A percentile compares a stretch with the other conserved stretches of the same genome.
phyloP scores from a whole-genome alignment of 768 basidiomycete genomes.

The Mrakia gelida region DNA sequence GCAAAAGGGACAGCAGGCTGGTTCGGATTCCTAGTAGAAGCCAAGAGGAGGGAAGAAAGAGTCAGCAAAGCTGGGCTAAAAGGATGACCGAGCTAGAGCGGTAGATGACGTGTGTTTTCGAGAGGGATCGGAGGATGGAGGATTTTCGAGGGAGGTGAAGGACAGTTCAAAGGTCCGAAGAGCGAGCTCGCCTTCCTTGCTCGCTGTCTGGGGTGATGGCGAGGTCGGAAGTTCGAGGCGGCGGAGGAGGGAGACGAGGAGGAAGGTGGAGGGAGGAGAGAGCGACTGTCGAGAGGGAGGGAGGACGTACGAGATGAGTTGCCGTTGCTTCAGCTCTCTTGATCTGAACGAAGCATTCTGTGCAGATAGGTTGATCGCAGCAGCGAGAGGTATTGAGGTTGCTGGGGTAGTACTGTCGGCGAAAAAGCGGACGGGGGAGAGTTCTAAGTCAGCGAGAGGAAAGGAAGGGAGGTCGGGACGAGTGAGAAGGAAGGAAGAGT shows the following conservation, averaged over 20 bases:
- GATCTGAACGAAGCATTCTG: constrained; percentile 99
- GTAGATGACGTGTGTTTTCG: not conserved
- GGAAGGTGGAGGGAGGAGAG: not conserved
- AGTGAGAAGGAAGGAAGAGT: not conserved
- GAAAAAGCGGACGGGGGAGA: constrained; percentile 33
- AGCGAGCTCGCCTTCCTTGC: not conserved
- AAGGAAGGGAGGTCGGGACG: not conserved
- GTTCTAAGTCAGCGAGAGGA: not conserved
- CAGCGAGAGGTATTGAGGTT: constrained; percentile 97
- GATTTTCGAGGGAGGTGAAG: not conserved
- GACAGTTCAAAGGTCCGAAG: constrained; percentile 52
- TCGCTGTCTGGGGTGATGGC: not conserved
- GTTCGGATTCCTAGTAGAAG: constrained; percentile 58
- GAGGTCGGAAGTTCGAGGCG: not conserved
- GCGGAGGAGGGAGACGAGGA: not conserved
- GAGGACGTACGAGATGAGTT: constrained; percentile 68
- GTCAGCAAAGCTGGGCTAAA: not conserved
- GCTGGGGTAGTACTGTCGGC: constrained; percentile 80
- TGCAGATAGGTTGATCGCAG: constrained; percentile 97
- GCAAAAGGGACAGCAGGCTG: constrained; percentile 95
- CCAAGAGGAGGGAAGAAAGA: not conserved
- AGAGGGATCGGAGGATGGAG: not conserved
- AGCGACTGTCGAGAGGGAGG: not conserved
- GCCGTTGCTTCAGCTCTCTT: constrained; percentile 92
- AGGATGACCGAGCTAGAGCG: constrained; percentile 4